A percentile compares a stretch with the other conserved stretches of the same genome.
Conservation (phyloP, 441 rosid genomes). For the Raphanus hybrid region DNA sequence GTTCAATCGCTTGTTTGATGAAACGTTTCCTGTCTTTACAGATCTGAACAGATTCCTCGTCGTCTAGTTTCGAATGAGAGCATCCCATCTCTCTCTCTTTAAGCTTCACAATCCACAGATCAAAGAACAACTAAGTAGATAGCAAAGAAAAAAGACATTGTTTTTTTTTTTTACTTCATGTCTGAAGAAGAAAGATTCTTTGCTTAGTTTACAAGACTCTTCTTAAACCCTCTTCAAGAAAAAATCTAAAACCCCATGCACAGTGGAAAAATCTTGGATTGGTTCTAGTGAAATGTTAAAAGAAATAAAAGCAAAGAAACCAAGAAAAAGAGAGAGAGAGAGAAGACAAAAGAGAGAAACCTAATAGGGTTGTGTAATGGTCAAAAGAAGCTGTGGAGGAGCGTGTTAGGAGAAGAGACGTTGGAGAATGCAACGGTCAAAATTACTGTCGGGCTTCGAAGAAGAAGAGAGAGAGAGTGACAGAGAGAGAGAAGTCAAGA, state of each 20-base stretch:
- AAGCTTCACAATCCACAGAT: conserved; percentile 48
- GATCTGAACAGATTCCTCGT: conserved; percentile 92
- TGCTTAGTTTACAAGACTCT: conserved; percentile 29
- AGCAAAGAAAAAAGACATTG: conserved; percentile 15
- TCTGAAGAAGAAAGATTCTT: conserved; percentile 30
- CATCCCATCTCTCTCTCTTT: conserved; percentile 75
- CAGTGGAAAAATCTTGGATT: conserved; percentile 16
- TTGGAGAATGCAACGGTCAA: conserved; percentile 44
- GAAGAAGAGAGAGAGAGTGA: conserved; percentile 27
- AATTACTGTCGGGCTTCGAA: conserved; percentile 42
- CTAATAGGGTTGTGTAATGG: conserved; percentile 22
- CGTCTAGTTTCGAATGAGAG: conserved; percentile 82
- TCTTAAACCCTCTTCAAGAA: conserved; percentile 10
- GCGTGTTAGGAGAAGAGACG: conserved; percentile 43
- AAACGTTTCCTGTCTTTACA: conserved; percentile 89
- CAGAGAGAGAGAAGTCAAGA: neutral
- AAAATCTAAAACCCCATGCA: neutral
- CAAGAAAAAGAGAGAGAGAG: conserved; percentile 26
- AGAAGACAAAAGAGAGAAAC: conserved; percentile 29
- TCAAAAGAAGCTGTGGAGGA: conserved; percentile 36
- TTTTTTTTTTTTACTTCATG: neutral
- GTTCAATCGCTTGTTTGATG: conserved; percentile 89
- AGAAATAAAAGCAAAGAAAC: neutral
- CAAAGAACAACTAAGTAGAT: conserved; percentile 3
- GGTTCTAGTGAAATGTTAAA: conserved; percentile 5